Conservation (phyloP, 2,329 filamentous ascomycete genomes). For the Fusarium sulawesiense region DNA sequence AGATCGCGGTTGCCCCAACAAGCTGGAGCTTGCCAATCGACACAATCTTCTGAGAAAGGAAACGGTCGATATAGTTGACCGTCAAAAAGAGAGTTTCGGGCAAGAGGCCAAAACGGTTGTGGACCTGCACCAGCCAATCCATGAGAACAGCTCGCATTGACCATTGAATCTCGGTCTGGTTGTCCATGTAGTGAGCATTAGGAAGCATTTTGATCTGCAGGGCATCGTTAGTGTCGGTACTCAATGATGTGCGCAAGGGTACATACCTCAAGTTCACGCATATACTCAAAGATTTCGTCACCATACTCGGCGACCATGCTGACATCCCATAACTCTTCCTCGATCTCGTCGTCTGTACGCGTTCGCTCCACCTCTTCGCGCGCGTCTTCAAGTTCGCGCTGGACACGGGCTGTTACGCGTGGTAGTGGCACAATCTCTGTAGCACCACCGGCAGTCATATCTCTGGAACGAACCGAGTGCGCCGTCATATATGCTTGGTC, state of each 20-base stretch:
- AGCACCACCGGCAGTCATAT: constrained; percentile 63
- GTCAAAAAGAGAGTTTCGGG: constrained; percentile 95
- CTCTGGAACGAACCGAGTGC: constrained; percentile 78
- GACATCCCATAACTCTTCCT: constrained; percentile 92
- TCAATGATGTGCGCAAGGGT: background rate
- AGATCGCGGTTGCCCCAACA: constrained; percentile 93
- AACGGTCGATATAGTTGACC: constrained; percentile 97
- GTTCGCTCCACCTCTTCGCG: constrained; percentile 76
- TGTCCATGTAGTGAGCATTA: constrained; percentile 94
- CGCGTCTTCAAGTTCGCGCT: constrained; percentile 76
- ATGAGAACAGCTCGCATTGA: constrained; percentile 97
- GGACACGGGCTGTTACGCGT: constrained; percentile 73
- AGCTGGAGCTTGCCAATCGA: constrained; percentile 95
- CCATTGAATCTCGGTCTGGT: constrained; percentile 98
- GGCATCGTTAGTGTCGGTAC: constrained; percentile 41
- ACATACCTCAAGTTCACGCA: constrained; percentile 86
- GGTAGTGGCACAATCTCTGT: constrained; percentile 74
- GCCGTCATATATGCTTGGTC: constrained; percentile 80
- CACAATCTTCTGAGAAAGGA: constrained; percentile 93
- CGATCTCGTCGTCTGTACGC: constrained; percentile 77
- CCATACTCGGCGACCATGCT: constrained; percentile 98
- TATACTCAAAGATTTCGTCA: constrained; percentile 94
- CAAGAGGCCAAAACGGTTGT: constrained; percentile 88
- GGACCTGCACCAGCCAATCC: constrained; percentile 98
- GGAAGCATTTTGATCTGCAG: constrained; percentile 80